Conservation (phyloP, 225 moss, liverwort and hornwort genomes). For the Rhytidiadelphus loreus region DNA sequence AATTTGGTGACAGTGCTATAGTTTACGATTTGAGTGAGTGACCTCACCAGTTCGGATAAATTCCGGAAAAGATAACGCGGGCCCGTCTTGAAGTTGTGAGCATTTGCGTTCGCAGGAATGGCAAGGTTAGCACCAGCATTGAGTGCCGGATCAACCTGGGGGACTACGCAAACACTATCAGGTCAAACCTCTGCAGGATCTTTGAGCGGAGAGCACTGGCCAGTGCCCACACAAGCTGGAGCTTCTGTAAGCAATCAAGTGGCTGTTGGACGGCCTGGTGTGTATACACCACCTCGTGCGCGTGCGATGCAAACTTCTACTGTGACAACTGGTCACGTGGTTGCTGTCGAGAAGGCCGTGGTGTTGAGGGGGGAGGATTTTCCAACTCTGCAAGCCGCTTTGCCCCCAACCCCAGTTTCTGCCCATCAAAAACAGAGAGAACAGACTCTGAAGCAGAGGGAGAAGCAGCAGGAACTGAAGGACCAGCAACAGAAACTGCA, state of each 20-base stretch:
- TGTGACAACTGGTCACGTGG: conserved; percentile 28
- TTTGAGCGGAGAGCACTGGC: conserved; percentile 53
- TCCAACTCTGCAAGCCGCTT: conserved; percentile 90
- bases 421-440: conserved; percentile 79
- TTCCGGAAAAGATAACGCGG: not conserved
- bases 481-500: conserved; percentile 90
- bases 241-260: conserved; percentile 15
- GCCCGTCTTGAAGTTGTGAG: not conserved
- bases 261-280: conserved; percentile 69
- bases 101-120: conserved; percentile 28
- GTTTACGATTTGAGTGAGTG: not conserved
- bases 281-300: conserved; percentile 91
- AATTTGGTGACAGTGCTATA: not conserved
- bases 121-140: conserved; percentile 72
- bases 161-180: conserved; percentile 43
- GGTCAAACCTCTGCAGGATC: conserved; percentile 37
- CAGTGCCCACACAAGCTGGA: conserved; percentile 43
- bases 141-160: conserved; percentile 89
- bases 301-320: conserved; percentile 56
- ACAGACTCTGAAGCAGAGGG: conserved; percentile 79
- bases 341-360: conserved; percentile 76
- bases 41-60: not conserved
- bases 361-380: conserved; percentile 97
- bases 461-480: conserved; percentile 87
- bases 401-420: conserved; percentile 63